Base-by-base conservation (phyloP, 495 filamentous ascomycete genomes). In the Daldinia vernicosa region DNA sequence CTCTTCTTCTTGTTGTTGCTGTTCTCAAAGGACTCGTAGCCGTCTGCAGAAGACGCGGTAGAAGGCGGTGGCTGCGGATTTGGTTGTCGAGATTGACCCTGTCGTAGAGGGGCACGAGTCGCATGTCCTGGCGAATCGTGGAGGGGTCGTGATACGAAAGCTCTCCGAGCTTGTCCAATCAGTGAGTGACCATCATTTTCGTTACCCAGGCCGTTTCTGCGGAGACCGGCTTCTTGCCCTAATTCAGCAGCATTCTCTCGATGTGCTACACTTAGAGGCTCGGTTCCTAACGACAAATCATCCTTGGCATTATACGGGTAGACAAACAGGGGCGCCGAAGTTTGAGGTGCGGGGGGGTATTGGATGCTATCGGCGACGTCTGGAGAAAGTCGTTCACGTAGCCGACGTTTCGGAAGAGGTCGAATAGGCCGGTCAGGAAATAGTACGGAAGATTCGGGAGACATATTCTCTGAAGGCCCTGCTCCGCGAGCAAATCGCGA, bases 1-100 rank as follows among this genome's bases (percentile, higher is more conserved):
- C 96, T 88, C 79, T 99, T 99, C 83, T 98, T 99, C 80, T 99
- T 99, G 78, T 99, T 98, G 77, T 97, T 98, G 57, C 93, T 97
- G 73, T 99, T 98, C 77, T 99, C 95, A 74, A 97, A 96, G 17
- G 92, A 94, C 76, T 98, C 96, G 77, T 98, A 98, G 30, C 95
- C 93, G 78, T 98, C 96, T 5, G 86, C 88, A 7, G 87, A 87
- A 26, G 87, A 88, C 3, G 82, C 72, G 4, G 84, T 80, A 14
- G 86, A 87, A 24, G 77, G 79, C 15, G 84, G 81, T 28, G 80
- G 76, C 28, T 82, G 80, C 11, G 80, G 79, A 63, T 84, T 83
- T 26, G 76, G 61, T 58, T 82, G 81, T 69, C 83, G 82, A 11
- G 69, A 63, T 28, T 81, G 75, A 24, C 77, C 74, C 28, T 71